phyloP scores from a whole-genome alignment of 2,329 filamentous ascomycete genomes.

The Blastomyces parvus region DNA sequence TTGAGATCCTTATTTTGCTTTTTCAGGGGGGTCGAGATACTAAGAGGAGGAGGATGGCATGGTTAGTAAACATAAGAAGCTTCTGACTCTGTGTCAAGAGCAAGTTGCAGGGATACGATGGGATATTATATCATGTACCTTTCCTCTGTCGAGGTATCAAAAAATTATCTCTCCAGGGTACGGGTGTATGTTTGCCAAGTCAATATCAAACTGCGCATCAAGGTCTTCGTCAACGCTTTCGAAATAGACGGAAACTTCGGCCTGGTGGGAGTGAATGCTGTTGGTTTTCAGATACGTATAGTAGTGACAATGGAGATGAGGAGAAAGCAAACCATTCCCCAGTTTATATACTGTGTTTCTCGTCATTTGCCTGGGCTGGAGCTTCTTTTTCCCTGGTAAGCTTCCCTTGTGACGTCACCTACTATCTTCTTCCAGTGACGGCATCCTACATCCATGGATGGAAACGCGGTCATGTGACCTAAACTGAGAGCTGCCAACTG shows the following conservation, averaged over 20 bases:
- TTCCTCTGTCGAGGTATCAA: neutral
- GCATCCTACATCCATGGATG: neutral
- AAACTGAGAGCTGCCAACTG: neutral
- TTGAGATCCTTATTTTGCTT: neutral
- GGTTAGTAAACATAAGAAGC: neutral
- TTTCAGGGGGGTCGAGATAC: neutral
- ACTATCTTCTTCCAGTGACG: neutral
- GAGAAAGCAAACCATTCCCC: neutral
- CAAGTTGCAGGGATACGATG: neutral
- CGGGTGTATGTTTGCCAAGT: neutral
- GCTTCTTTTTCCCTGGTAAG: constrained; percentile 14
- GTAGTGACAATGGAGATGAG: neutral
- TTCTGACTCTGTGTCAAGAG: neutral
- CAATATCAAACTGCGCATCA: neutral
- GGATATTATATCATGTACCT: neutral
- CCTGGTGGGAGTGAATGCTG: neutral
- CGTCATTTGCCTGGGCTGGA: neutral
- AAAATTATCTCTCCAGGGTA: neutral
- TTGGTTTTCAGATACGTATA: neutral
- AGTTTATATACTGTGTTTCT: neutral
- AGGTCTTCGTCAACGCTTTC: neutral
- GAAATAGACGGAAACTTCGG: neutral
- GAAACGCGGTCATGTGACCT: neutral
- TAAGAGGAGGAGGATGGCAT: neutral
- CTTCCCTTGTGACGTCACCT: constrained; percentile 15